Evolutionary conservation across 805 yeast species (phyloP), one percentile per base, ranked within the genome.

Genomic region (Teunomyces panamensis): DNA sequence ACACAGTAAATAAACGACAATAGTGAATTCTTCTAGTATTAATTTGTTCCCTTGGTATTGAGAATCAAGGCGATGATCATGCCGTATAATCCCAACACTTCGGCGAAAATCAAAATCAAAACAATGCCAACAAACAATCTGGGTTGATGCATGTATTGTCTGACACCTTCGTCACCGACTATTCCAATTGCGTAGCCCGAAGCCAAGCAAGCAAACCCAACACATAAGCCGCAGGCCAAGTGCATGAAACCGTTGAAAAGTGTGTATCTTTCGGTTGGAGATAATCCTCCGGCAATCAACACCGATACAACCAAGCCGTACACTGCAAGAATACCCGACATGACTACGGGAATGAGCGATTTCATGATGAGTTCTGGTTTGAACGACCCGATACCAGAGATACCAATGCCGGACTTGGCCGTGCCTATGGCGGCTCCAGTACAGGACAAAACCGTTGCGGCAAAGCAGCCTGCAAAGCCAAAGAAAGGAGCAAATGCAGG

Each of bases 401-500:
- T 94, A 78, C 99, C 99, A 54, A 94, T 85, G 49, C 99, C 99
- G 39, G 96, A 87, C 70, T 94, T 94, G 52, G 98, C 98, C 3
- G 98, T 92, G 49, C 99, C 99, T 56, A 90, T 85, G 51, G 98
- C 98, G 4, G 99, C 98, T 53, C 99, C 99, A n/a, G 92, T 85
- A 63, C 96, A 89, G 49, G 95, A 85, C 49, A 92, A 74, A 20
- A 89, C 80, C 88, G 89, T 88, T 44, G 97, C 96, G 42, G 89
- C 85, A 5, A 94, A 89, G 71, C 98, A 91, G 45, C 97, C 99
- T 34, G 97, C 97, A 69, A 92, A 90, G 36, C 99, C 99, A 64
- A 94, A 84, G 68, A 94, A 94, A 51, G 99, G 98, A 11, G 99
- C 97, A 69, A 87, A 94, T 28, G 83, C 83, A 43, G 99, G 98